Base-by-base conservation (phyloP, 768 basidiomycete genomes). In the Mycena haematopus region DNA sequence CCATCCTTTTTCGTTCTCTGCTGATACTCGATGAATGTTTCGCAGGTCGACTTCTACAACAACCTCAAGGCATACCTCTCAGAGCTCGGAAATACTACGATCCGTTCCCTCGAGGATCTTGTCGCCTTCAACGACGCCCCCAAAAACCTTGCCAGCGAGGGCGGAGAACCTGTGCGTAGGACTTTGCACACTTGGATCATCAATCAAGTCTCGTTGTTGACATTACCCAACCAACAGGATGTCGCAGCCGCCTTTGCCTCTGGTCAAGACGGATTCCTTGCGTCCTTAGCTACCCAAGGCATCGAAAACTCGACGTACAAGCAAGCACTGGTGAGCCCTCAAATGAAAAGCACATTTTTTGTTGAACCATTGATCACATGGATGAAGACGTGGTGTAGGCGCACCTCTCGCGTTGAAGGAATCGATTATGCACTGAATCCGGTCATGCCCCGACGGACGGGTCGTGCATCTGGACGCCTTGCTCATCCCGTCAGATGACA, bases 341-440 rank as follows among this genome's bases (percentile, higher is more conserved):
- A 21, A 35, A 6, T 5, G 4, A 46, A 15, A 0, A 46, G 15
- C 14, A 25, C 22, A 5, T 33, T 22, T 36, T 10, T 4, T 36
- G 2, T 14, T 38, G 29, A 31, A 31, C 3, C 21, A 22, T 19
- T 11, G 7, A 21, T 27, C 1, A 19, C 44, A 36, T 11, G 19
- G 17, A 6, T 33, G 17, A 19, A 68, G 66, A 62, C 52, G 1
- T 68, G 66, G 66, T 64, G 66, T 33, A 59, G 60, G 7, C 62
- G 63, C 33, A 65, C 66, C 2, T 65, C 66, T 13, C 66, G 66
- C 40, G 53, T 24, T 8, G 62, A 65, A 1, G 66, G 66, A 14
- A 68, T 68, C 27, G 66, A 68, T 27, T 68, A 62, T 33, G 66
- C 66, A 7, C 49, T 68, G 21, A 68, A 68, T 51, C 66, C 66